Base-by-base conservation (phyloP, 495 filamentous ascomycete genomes). In the Aspergillus biplanus region DNA sequence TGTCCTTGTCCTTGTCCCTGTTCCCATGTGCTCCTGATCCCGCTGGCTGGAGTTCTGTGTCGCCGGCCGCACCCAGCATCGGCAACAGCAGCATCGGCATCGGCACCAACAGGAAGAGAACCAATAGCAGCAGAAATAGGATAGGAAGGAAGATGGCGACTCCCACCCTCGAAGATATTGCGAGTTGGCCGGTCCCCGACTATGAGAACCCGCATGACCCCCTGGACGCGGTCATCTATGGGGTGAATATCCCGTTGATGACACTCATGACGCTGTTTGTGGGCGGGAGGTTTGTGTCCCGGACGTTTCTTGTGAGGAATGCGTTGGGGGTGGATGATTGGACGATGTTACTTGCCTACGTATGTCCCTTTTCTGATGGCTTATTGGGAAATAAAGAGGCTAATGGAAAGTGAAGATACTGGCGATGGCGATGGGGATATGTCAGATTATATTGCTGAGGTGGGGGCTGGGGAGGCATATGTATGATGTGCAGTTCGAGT, bases 251-350 rank as follows among this genome's bases (percentile, higher is more conserved):
- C 39, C 39, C 56, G 6, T 27, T 58, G 9, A 48, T 48, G 39
- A 39, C 48, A 4, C 39, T 47, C 7, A 58, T 58, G 56, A 58
- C 56, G 11, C 21, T 46, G 4, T 58, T 58, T 33, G 11, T 58
- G 21, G 56, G n/a, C 1, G 56, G 56, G n/a, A 9, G 56, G 21
- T 58, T 58, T 27, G 9, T 33, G 7, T 47, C 56, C 12, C 42
- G 44, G 11, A 59, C 56, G 9, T 34, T 34, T 8, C 56, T 59
- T 18, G 56, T 59, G 56, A 42, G 44, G 9, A 50, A 59, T 35
- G 56, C 56, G 11, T 44, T 59, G 1, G 56, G 56, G 44, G 56
- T 31, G 15, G 56, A 59, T 50, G 56, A 59, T 44, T 59, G 56
- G 56, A 59, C 39, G 15, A 59, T 59, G 56, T 33, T 59, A 13